Conservation (phyloP, 2,329 filamentous ascomycete genomes). For the Karstenula rhodostoma region DNA sequence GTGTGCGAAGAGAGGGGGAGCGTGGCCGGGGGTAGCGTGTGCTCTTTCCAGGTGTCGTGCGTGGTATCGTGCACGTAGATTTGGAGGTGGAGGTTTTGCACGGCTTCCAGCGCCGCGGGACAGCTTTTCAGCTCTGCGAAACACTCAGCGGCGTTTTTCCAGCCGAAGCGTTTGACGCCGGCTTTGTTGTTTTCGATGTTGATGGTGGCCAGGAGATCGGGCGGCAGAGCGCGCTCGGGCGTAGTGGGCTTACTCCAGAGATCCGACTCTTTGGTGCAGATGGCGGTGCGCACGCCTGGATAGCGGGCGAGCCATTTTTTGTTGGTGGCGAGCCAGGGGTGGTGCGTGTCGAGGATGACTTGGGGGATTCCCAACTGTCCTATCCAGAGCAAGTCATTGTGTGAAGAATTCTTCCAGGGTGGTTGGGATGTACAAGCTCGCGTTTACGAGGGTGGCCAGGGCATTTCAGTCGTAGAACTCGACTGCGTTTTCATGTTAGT, state of each 20-base stretch:
- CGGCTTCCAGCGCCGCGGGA: constrained; percentile 15
- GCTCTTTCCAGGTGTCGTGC: not conserved
- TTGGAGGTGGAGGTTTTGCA: constrained; percentile 11
- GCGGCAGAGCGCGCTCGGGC: constrained; percentile 4
- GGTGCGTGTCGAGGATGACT: constrained; percentile 3
- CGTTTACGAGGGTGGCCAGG: not conserved
- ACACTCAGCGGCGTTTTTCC: constrained; percentile 9
- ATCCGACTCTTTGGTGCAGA: not conserved
- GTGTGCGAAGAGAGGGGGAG: constrained; percentile 4
- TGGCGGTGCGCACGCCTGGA: not conserved
- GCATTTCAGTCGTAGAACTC: not conserved
- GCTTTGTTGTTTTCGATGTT: constrained; percentile 14
- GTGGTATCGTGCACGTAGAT: not conserved
- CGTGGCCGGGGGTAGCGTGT: not conserved
- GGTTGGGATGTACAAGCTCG: not conserved
- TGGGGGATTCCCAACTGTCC: not conserved
- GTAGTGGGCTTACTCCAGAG: not conserved
- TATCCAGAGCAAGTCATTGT: not conserved
- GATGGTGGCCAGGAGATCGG: constrained; percentile 9
- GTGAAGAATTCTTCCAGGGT: not conserved
- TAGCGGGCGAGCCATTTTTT: constrained; percentile 5
- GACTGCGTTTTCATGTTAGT: no score
- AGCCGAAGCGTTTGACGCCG: constrained; percentile 4
- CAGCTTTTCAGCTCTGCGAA: constrained; percentile 14
- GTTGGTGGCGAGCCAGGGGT: constrained; percentile 2